A percentile compares a stretch with the other conserved stretches of the same genome.
Conservation (phyloP, 768 basidiomycete species). For the Boletus vinaceobasis region DNA sequence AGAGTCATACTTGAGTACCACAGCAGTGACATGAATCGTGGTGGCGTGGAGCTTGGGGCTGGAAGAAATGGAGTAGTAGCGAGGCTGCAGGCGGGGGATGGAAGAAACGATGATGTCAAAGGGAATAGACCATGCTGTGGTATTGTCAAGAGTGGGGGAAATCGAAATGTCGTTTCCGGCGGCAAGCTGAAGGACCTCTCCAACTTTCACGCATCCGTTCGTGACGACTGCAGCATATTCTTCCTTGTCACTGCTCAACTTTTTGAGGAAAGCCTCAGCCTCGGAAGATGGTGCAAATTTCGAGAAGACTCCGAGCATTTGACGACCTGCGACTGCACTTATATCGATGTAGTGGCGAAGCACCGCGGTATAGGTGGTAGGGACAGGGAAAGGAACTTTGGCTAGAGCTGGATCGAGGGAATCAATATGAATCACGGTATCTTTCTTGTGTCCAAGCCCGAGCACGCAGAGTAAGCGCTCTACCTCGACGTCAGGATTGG, state of each 20-base stretch:
- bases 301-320: conserved; percentile 82
- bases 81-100: conserved; percentile 90
- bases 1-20: conserved; percentile 91
- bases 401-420: conserved; percentile 97
- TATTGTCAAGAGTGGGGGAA: conserved; percentile 64
- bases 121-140: conserved; percentile 86
- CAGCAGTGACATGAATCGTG: conserved; percentile 90
- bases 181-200: conserved; percentile 88
- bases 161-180: conserved; percentile 70
- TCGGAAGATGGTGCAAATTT: conserved; percentile 84
- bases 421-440: conserved; percentile 85
- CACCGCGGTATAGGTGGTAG: conserved; percentile 90
- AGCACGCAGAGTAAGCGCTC: conserved; percentile 83
- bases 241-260: conserved; percentile 84
- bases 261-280: conserved; percentile 70
- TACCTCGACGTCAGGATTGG: conserved; percentile 90
- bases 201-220: conserved; percentile 84
- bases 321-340: conserved; percentile 90
- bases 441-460: conserved; percentile 76
- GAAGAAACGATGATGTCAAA: conserved; percentile 96
- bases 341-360: conserved; percentile 97
- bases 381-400: conserved; percentile 98
- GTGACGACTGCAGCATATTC: conserved; percentile 74
- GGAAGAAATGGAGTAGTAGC: conserved; percentile 98
- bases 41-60: conserved; percentile 90